These are phyloP conservation scores for Veloboletus limbatus DNA, from an alignment of 1,284 basidiomycete species.

Conservation along the genomic window DNA sequence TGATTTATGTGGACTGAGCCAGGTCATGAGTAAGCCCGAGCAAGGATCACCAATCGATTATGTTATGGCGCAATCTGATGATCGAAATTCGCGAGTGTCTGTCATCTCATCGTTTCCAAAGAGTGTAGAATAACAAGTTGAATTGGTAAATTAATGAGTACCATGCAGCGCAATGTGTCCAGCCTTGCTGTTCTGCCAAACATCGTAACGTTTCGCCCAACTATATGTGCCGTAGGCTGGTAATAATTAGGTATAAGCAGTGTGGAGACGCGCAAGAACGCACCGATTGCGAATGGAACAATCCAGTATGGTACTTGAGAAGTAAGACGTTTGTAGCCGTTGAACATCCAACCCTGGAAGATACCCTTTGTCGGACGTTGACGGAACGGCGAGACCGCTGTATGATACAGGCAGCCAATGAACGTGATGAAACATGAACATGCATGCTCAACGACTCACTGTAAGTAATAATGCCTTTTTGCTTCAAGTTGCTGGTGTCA, in stretches of 20 bases:
- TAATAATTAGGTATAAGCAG: background rate
- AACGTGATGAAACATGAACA: background rate
- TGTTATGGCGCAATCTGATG: conserved; percentile 13
- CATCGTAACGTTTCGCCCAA: conserved; percentile 77
- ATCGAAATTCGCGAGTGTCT: conserved; percentile 9
- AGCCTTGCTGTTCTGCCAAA: conserved; percentile 76
- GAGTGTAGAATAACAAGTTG: conserved; percentile 13
- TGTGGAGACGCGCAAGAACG: conserved; percentile 31
- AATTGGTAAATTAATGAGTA: conserved; percentile 20
- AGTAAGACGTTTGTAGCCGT: conserved; percentile 79
- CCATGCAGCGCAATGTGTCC: conserved; percentile 61
- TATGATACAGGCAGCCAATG: background rate
- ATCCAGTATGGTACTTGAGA: conserved; percentile 78
- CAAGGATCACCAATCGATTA: too few species aligned
- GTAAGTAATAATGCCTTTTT: conserved; percentile 81
- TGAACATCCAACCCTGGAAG: conserved; percentile 79
- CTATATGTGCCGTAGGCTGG: conserved; percentile 80
- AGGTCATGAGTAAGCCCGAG: conserved; percentile 19
- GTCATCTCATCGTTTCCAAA: conserved; percentile 18
- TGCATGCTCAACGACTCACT: conserved; percentile 50
- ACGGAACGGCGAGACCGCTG: conserved; percentile 81
- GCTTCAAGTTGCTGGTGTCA: conserved; percentile 64
- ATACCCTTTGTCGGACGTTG: conserved; percentile 72
- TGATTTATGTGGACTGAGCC: conserved; percentile 19
- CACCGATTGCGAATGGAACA: conserved; percentile 77